Conservation (phyloP, 306 rosid genomes). For the Ceratonia siliqua region DNA sequence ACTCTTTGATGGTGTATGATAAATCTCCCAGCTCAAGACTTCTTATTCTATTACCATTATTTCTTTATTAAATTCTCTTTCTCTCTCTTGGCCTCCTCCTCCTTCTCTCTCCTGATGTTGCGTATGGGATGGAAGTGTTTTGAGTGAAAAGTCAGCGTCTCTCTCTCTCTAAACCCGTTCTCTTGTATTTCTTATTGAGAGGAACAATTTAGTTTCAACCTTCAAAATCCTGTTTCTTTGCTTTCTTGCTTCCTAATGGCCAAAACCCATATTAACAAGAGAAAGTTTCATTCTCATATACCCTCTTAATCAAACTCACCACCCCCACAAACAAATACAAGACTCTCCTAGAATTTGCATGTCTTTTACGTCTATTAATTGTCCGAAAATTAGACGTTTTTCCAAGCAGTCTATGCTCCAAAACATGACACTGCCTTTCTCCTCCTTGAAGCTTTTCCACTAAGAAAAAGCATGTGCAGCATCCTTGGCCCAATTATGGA, state of each 20-base stretch:
- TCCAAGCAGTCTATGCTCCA: background rate
- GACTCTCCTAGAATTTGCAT: conserved; percentile 16
- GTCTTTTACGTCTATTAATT: background rate
- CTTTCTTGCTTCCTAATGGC: conserved; percentile 27
- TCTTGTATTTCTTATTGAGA: conserved; percentile 35
- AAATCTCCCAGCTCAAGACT: background rate
- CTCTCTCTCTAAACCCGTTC: conserved; percentile 33
- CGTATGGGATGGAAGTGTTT: conserved; percentile 53
- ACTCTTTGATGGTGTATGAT: background rate
- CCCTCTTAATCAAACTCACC: conserved; percentile 2
- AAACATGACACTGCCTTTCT: conserved; percentile 16
- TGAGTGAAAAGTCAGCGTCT: conserved; percentile 81
- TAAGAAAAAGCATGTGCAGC: conserved; percentile 47
- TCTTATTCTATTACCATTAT: background rate
- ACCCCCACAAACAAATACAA: background rate
- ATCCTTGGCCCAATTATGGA: conserved; percentile 53
- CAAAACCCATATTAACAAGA: conserved; percentile 19
- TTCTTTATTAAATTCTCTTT: background rate
- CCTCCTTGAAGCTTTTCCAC: background rate
- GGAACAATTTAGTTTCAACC: conserved; percentile 34
- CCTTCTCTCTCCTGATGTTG: conserved; percentile 38
- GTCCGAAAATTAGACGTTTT: background rate
- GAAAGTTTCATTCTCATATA: conserved; percentile 15
- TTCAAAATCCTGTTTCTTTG: conserved; percentile 33
- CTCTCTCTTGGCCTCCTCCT: background rate